Percentiles rank a stretch among this genome's conserved stretches.
Conservation (phyloP, 345 rosid genomes). For the Rhodomyrtus tomentosa region DNA sequence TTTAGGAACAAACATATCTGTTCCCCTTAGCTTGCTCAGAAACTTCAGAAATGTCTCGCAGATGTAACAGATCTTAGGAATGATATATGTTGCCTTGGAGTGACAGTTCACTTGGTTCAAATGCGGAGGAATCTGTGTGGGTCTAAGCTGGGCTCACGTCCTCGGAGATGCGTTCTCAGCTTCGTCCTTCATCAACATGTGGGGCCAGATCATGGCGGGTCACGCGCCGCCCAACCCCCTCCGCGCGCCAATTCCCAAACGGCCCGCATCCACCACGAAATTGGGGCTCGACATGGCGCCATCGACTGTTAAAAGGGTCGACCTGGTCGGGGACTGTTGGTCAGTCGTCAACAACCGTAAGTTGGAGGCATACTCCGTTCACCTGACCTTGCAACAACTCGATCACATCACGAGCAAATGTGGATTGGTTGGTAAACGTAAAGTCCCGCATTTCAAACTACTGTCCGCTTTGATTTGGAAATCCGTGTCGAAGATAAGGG, state of each 20-base stretch:
- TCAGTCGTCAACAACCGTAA: constrained; percentile 7
- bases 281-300: not conserved
- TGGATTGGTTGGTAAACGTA: not conserved
- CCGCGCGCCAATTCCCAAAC: not conserved
- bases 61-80: not conserved
- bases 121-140: constrained; percentile 55
- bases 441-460: constrained; percentile 13
- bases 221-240: constrained; percentile 12
- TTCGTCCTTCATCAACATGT: constrained; percentile 35
- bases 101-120: constrained; percentile 60
- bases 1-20: not conserved
- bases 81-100: not conserved
- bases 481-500: constrained; percentile 25
- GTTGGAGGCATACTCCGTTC: constrained; percentile 21
- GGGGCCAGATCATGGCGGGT: constrained; percentile 22
- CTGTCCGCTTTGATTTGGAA: constrained; percentile 55
- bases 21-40: not conserved
- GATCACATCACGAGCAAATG: constrained; percentile 7
- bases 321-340: constrained; percentile 52
- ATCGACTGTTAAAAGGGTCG: constrained; percentile 24
- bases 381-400: constrained; percentile 18
- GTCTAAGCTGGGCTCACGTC: constrained; percentile 78
- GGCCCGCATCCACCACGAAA: not conserved
- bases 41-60: not conserved
- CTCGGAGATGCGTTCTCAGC: constrained; percentile 60